Percentiles rank a stretch among this genome's conserved stretches.
These are phyloP conservation scores for Acacia acuminata DNA, from an alignment of 306 rosid species.

Conservation along the genomic window DNA sequence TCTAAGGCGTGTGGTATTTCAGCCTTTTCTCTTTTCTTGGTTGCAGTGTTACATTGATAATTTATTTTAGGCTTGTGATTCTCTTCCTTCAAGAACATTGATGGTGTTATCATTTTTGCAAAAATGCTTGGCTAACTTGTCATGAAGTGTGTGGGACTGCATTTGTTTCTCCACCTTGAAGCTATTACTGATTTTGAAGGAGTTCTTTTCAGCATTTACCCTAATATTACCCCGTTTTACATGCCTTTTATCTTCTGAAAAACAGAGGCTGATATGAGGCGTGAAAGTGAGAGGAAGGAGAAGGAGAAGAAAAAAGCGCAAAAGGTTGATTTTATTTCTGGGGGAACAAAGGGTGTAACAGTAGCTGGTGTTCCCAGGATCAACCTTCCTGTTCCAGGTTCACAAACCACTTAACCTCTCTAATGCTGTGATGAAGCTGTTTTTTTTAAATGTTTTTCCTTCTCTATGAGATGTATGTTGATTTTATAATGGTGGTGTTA, in stretches of 20 bases:
- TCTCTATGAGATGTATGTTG: constrained; percentile 16
- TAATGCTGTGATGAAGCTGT: constrained; percentile 23
- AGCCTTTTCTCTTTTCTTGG: neutral
- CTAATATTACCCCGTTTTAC: constrained; percentile 14
- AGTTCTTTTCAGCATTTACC: neutral
- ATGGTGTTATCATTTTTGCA: constrained; percentile 4
- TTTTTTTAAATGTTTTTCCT: constrained; percentile 1
- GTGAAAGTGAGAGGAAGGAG: constrained; percentile 76
- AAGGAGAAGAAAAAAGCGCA: constrained; percentile 75
- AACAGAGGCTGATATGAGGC: constrained; percentile 88
- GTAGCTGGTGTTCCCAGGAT: constrained; percentile 48
- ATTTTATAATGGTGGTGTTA: constrained; percentile 23
- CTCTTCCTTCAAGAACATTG: neutral
- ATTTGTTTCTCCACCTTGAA: neutral
- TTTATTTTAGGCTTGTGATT: constrained; percentile 2
- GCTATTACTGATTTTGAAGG: constrained; percentile 16
- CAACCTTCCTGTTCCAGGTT: constrained; percentile 54
- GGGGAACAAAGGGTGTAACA: constrained; percentile 63
- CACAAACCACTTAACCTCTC: constrained; percentile 20
- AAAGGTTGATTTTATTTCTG: constrained; percentile 65
- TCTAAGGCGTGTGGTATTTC: neutral
- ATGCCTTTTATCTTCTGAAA: constrained; percentile 15
- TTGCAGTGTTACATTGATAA: neutral
- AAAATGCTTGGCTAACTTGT: neutral
- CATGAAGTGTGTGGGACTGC: neutral